A percentile compares a stretch with the other conserved stretches of the same genome.
These are phyloP conservation scores for Trypanosoma vivax DNA, from an alignment of 208 protist species.

Conservation along the genomic window DNA sequence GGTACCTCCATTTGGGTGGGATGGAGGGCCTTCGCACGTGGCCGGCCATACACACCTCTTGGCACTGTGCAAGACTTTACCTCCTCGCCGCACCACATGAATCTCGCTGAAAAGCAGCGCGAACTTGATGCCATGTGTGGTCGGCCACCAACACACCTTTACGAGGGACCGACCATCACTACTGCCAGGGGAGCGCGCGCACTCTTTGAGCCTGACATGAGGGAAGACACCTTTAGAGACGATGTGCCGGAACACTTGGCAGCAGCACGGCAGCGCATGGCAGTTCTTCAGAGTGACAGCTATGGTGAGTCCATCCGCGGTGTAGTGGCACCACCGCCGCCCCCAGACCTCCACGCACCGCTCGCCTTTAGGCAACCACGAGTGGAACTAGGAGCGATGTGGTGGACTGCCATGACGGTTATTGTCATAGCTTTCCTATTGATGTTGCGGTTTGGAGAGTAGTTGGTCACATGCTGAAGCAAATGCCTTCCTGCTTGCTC, in stretches of 20 bases:
- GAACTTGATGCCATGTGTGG: constrained; percentile 35
- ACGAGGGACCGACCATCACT: constrained; percentile 45
- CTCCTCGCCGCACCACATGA: constrained; percentile 37
- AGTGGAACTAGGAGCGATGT: constrained; percentile 27
- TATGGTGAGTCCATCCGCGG: constrained; percentile 43
- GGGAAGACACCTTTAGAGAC: constrained; percentile 31
- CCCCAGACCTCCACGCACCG: constrained; percentile 17
- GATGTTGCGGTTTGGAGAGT: constrained; percentile 41
- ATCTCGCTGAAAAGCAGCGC: constrained; percentile 47
- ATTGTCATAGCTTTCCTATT: constrained; percentile 27
- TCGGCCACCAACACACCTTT: constrained; percentile 30
- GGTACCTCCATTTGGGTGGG: background rate
- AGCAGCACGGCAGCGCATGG: constrained; percentile 39
- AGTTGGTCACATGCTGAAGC: background rate
- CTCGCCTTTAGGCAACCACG: constrained; percentile 23
- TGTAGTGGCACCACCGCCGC: constrained; percentile 54
- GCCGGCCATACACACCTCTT: constrained; percentile 50
- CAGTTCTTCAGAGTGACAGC: constrained; percentile 48
- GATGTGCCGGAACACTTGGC: constrained; percentile 37
- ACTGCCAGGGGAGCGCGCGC: constrained; percentile 28
- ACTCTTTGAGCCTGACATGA: constrained; percentile 32
- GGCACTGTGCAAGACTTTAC: constrained; percentile 70
- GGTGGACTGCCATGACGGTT: constrained; percentile 39
- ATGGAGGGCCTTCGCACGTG: constrained; percentile 26
- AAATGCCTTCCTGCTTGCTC: background rate